Evolutionary conservation across 2,329 filamentous ascomycete genomes (phyloP).

Genomic region (Verticillium dahliae): DNA sequence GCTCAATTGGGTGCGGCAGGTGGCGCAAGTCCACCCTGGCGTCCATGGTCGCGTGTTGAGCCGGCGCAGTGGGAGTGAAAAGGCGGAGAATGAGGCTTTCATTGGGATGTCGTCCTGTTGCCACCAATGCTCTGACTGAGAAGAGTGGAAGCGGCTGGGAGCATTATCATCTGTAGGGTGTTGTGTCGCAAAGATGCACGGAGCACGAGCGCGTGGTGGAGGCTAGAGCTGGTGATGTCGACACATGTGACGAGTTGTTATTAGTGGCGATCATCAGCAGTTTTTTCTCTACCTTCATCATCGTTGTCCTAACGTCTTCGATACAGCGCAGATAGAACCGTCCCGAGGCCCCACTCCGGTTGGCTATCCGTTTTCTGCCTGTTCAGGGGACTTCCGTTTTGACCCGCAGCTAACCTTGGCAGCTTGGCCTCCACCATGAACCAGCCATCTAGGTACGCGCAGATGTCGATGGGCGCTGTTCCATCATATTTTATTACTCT

Average conservation of each 20-base stretch:
- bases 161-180: neutral
- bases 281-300: constrained; percentile 2
- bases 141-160: neutral
- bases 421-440: neutral
- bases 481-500: no score
- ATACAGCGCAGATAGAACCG: neutral
- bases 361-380: neutral
- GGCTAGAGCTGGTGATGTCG: neutral
- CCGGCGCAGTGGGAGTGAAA: constrained; percentile 28
- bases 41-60: constrained; percentile 24
- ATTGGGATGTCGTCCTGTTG: constrained; percentile 22
- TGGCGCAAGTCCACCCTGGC: constrained; percentile 35
- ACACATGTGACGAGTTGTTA: neutral
- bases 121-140: constrained; percentile 4
- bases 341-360: neutral
- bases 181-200: neutral
- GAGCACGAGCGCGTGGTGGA: neutral
- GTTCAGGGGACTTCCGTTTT: neutral
- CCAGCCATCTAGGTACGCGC: neutral
- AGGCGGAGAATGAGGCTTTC: constrained; percentile 31
- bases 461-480: no score
- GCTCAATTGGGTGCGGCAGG: constrained; percentile 33
- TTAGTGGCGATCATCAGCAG: neutral
- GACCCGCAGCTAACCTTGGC: neutral
- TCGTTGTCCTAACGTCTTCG: constrained; percentile 1